Conservation (phyloP, 129 eudicot genomes). For the Solidago caesia region DNA sequence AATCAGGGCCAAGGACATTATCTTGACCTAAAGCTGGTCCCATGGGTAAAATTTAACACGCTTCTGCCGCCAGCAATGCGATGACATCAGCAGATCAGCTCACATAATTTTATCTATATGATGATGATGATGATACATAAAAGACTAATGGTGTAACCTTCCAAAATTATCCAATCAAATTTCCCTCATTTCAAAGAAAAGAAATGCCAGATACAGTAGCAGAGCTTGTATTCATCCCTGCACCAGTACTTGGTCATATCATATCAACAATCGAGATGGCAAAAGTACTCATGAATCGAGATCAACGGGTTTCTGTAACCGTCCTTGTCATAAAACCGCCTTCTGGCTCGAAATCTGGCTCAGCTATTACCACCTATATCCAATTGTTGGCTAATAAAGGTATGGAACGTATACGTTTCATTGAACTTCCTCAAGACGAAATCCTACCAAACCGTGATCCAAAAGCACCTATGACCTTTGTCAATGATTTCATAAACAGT, state of each 20-base stretch:
- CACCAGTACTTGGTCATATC: conserved; percentile 25
- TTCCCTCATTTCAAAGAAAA: background rate
- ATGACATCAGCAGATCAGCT: too few species aligned
- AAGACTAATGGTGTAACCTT: too few species aligned
- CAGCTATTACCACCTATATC: conserved; percentile 9
- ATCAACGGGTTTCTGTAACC: conserved; percentile 13
- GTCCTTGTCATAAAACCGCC: conserved; percentile 14
- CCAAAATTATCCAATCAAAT: too few species aligned
- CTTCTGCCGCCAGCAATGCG: too few species aligned
- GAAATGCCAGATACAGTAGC: conserved; percentile 9
- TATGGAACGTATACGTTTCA: background rate
- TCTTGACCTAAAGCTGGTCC: too few species aligned
- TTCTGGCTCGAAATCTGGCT: background rate
- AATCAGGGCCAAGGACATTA: too few species aligned
- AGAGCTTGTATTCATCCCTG: conserved; percentile 21
- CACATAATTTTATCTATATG: too few species aligned
- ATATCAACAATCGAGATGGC: conserved; percentile 22
- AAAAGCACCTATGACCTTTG: background rate
- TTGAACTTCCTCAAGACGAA: conserved; percentile 22
- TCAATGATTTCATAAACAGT: background rate
- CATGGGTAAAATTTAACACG: too few species aligned
- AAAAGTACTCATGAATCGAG: conserved; percentile 22
- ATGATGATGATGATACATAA: too few species aligned
- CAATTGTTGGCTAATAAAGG: conserved; percentile 10
- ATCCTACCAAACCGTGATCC: background rate